A percentile compares a stretch with the other conserved stretches of the same genome.
Conservation (phyloP, 176 grass and related monocot genomes). For the Miscanthus lutarioriparius region DNA sequence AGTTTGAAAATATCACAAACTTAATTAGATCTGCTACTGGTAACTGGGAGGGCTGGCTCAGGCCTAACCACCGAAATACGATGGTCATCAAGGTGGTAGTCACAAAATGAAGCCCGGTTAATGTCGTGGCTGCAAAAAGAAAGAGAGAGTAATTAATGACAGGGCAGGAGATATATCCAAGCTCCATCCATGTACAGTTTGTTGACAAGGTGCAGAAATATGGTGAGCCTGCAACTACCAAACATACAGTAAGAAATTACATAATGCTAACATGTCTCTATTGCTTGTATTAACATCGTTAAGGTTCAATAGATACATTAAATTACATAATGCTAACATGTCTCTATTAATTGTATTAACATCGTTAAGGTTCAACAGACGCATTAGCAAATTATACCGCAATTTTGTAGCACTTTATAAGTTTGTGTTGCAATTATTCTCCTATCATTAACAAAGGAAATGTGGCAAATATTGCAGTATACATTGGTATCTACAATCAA, state of each 20-base stretch:
- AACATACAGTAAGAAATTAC: not conserved
- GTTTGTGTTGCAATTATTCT: not conserved
- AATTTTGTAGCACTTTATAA: not conserved
- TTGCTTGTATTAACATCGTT: not conserved
- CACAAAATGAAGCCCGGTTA: conserved; percentile 92
- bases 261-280: not conserved
- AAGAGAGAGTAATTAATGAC: conserved; percentile 7
- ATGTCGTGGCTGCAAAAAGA: conserved; percentile 68
- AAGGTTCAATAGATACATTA: not conserved
- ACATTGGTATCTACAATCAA: not conserved
- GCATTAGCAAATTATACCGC: no score
- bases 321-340: no score
- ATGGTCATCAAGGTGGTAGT: conserved; percentile 90
- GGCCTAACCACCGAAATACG: conserved; percentile 74
- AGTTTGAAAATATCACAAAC: conserved; percentile 84
- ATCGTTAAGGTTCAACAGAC: no score
- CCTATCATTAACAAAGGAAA: not conserved
- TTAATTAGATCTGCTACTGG: conserved; percentile 71
- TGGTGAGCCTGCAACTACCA: not conserved
- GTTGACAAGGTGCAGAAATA: not conserved
- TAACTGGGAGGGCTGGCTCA: conserved; percentile 83
- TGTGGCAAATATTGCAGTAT: not conserved
- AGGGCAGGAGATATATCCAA: conserved; percentile 12
- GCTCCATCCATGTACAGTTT: not conserved
- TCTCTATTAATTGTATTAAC: no score